Conservation (phyloP, 805 yeast species). For the Candida boleticola region DNA sequence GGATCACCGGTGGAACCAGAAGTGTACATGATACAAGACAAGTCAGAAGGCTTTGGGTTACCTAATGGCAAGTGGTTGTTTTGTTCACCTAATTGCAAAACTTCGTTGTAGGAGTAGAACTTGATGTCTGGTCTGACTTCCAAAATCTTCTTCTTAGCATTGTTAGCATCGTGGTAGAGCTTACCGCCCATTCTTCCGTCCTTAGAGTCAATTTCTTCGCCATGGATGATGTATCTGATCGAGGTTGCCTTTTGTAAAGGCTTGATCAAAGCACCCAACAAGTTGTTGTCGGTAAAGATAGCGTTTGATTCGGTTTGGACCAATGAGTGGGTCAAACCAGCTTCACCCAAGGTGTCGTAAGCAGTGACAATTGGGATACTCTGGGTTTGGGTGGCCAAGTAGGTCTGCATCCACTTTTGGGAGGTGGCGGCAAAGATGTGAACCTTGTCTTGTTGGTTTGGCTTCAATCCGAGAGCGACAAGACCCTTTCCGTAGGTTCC, state of each 20-base stretch:
- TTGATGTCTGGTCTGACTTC: conserved; percentile 75
- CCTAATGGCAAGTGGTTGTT: conserved; percentile 34
- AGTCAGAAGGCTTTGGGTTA: conserved; percentile 56
- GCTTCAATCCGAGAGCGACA: conserved; percentile 65
- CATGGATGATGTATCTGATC: conserved; percentile 70
- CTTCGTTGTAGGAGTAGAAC: conserved; percentile 63
- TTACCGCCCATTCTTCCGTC: conserved; percentile 66
- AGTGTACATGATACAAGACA: conserved; percentile 80
- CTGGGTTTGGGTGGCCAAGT: conserved; percentile 74
- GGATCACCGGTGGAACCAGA: conserved; percentile 87
- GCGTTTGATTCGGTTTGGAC: conserved; percentile 77
- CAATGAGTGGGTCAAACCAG: conserved; percentile 82
- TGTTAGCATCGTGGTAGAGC: conserved; percentile 53
- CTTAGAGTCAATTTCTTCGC: conserved; percentile 56
- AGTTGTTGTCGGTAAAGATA: conserved; percentile 78
- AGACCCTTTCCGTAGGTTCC: conserved; percentile 72
- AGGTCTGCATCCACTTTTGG: conserved; percentile 86
- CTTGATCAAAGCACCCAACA: conserved; percentile 62
- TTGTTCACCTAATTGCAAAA: conserved; percentile 60
- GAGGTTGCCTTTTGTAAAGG: conserved; percentile 65
- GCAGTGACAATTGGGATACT: conserved; percentile 89
- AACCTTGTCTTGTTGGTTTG: conserved; percentile 57
- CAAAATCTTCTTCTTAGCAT: conserved; percentile 57
- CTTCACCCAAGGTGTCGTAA: conserved; percentile 90
- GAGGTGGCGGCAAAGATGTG: conserved; percentile 90